A percentile compares a stretch with the other conserved stretches of the same genome.
These are phyloP conservation scores for Apocynum venetum DNA, from an alignment of 257 asterid genomes.

Conservation along the genomic window DNA sequence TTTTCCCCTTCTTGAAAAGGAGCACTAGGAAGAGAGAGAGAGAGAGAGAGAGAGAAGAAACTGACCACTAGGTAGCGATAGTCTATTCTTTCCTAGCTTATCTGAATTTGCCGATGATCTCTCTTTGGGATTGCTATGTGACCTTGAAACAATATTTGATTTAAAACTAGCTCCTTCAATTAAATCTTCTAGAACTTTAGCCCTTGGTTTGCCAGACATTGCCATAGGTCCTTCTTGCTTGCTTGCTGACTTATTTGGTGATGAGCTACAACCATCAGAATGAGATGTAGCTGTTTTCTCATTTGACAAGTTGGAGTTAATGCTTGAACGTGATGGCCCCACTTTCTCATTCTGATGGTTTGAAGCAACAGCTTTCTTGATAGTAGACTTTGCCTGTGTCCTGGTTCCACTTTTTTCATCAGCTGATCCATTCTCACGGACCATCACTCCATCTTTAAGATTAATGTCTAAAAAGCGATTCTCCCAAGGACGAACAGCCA, in stretches of 20 bases:
- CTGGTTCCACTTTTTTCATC: conserved; percentile 41
- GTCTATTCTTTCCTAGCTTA: conserved; percentile 71
- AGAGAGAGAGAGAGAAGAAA: conserved; percentile 28
- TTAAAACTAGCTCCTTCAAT: conserved; percentile 62
- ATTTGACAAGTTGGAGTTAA: conserved; percentile 40
- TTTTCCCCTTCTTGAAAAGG: neutral
- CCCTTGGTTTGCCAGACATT: conserved; percentile 23
- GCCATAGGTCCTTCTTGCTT: conserved; percentile 44
- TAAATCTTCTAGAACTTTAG: conserved; percentile 57
- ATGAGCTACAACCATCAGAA: conserved; percentile 62
- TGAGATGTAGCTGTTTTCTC: conserved; percentile 52
- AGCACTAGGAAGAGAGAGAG: neutral
- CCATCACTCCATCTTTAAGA: conserved; percentile 62
- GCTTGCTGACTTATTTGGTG: conserved; percentile 50
- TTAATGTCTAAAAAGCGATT: conserved; percentile 79
- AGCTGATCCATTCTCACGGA: conserved; percentile 46
- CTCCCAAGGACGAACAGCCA: conserved; percentile 99
- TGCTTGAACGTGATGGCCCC: conserved; percentile 46
- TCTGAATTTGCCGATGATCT: conserved; percentile 53
- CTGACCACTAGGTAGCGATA: conserved; percentile 80
- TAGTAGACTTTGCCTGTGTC: conserved; percentile 36
- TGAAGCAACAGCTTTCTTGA: conserved; percentile 44
- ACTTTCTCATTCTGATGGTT: conserved; percentile 42
- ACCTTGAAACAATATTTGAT: conserved; percentile 50
- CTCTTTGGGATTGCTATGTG: conserved; percentile 86